Percentiles rank a stretch among this genome's conserved stretches.
phyloP scores from a whole-genome alignment of 202 grass and related monocot species.

The Zizania palustris region DNA sequence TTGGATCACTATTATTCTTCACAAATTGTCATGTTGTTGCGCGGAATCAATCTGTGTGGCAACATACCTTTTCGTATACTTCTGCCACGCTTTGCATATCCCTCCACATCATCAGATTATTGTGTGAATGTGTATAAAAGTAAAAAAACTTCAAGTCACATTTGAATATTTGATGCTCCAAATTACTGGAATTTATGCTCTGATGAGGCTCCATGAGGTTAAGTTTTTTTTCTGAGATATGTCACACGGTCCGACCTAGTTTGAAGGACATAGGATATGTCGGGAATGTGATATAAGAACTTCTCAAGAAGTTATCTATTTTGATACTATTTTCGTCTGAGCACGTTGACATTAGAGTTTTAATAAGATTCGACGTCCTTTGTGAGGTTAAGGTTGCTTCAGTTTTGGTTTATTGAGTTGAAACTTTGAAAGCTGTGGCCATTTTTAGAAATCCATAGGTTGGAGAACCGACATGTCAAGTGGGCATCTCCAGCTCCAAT shows the following conservation, averaged over 20 bases:
- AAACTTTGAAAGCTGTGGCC: not conserved
- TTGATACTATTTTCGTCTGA: too few relatives aligned
- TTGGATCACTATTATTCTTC: too few relatives aligned
- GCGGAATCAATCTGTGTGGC: too few relatives aligned
- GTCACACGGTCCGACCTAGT: too few relatives aligned
- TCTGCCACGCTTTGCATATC: not conserved
- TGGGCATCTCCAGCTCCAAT: not conserved
- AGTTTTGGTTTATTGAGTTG: conserved; percentile 9
- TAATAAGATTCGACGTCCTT: too few relatives aligned
- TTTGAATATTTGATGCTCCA: not conserved
- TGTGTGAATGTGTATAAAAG: not conserved
- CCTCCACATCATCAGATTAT: not conserved
- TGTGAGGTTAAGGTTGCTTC: too few relatives aligned
- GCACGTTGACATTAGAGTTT: too few relatives aligned
- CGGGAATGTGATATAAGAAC: too few relatives aligned
- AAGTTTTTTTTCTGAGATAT: too few relatives aligned
- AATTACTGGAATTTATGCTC: not conserved
- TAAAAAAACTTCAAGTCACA: conserved; percentile 21
- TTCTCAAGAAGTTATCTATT: too few relatives aligned
- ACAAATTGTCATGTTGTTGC: too few relatives aligned
- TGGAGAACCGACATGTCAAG: not conserved
- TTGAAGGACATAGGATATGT: too few relatives aligned
- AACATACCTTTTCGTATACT: not conserved
- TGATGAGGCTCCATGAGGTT: not conserved
- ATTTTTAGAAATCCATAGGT: not conserved